Evolutionary conservation across 345 rosid species (phyloP).

Genomic region (Raphanus raphanistrum): DNA sequence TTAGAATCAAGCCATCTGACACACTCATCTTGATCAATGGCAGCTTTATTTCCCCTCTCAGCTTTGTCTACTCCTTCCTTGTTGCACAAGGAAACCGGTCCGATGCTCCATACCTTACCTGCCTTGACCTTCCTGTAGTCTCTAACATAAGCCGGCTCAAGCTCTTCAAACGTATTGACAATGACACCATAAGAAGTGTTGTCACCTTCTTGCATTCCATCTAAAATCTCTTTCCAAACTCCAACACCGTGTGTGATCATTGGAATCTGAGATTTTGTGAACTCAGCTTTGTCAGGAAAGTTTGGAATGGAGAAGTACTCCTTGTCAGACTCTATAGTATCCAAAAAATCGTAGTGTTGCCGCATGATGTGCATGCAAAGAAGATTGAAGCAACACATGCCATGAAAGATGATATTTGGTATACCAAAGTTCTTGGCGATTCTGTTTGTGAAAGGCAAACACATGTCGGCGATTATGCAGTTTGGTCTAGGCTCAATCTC

Average conservation of each 20-base stretch:
- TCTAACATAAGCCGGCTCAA: conserved; percentile 40
- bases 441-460: conserved; percentile 42
- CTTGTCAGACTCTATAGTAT: conserved; percentile 20
- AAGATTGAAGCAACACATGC: conserved; percentile 49
- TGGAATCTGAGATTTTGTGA: conserved; percentile 29
- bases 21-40: conserved; percentile 21
- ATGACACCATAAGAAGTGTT: conserved; percentile 41
- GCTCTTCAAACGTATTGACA: conserved; percentile 46
- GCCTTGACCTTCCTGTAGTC: conserved; percentile 35
- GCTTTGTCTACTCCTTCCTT: conserved; percentile 31
- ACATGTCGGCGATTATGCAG: conserved; percentile 58
- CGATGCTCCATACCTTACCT: conserved; percentile 47
- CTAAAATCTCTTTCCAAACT: conserved; percentile 22
- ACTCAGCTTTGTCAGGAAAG: conserved; percentile 41
- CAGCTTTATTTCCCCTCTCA: conserved; percentile 44
- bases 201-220: conserved; percentile 25
- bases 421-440: conserved; percentile 44
- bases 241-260: not conserved
- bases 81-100: conserved; percentile 49
- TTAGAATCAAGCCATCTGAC: conserved; percentile 49
- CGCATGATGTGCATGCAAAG: conserved; percentile 38
- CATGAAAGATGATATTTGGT: conserved; percentile 60
- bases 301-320: conserved; percentile 38
- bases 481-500: conserved; percentile 42
- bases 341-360: conserved; percentile 15